phyloP scores from a whole-genome alignment of 192 early-diverging fungal genomes.

The Lobosporangium transversale region DNA sequence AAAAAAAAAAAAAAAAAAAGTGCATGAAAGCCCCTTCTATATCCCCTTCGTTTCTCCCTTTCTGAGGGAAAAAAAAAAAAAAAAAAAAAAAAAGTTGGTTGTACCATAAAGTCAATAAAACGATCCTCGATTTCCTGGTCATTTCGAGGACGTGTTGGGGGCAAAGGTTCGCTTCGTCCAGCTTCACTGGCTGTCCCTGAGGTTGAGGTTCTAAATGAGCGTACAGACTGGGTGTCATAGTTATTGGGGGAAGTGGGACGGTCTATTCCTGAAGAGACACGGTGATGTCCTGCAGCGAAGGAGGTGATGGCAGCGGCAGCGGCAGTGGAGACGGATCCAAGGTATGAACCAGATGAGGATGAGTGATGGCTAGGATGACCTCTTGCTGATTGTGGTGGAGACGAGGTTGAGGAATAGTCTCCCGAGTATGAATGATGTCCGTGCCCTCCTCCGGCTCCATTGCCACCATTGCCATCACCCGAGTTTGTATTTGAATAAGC shows the following conservation, averaged over 20 bases:
- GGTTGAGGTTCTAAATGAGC: conserved; percentile 47
- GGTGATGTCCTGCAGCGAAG: conserved; percentile 38
- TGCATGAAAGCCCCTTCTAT: background rate
- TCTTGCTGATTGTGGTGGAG: conserved; percentile 26
- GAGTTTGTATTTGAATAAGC: conserved; percentile 7
- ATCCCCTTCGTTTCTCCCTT: too few relatives aligned
- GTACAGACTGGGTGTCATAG: conserved; percentile 36
- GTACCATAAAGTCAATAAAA: conserved; percentile 70
- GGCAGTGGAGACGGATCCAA: conserved; percentile 43
- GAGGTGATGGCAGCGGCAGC: conserved; percentile 24
- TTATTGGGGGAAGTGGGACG: conserved; percentile 42
- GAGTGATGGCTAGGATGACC: conserved; percentile 22
- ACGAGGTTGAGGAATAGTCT: conserved; percentile 16
- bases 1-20: background rate
- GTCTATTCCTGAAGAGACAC: conserved; percentile 37
- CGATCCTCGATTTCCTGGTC: conserved; percentile 63
- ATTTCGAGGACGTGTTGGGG: conserved; percentile 35
- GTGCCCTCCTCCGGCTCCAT: background rate
- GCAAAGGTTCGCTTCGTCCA: conserved; percentile 25
- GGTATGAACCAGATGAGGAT: conserved; percentile 26
- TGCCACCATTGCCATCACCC: background rate
- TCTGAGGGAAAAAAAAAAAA: too few relatives aligned
- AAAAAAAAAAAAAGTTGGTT: too few relatives aligned
- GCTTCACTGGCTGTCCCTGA: conserved; percentile 44
- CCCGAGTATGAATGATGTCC: conserved; percentile 38